A percentile compares a stretch with the other conserved stretches of the same genome.
Conservation (phyloP, 306 rosid genomes). For the Psophocarpus tetragonolobus region DNA sequence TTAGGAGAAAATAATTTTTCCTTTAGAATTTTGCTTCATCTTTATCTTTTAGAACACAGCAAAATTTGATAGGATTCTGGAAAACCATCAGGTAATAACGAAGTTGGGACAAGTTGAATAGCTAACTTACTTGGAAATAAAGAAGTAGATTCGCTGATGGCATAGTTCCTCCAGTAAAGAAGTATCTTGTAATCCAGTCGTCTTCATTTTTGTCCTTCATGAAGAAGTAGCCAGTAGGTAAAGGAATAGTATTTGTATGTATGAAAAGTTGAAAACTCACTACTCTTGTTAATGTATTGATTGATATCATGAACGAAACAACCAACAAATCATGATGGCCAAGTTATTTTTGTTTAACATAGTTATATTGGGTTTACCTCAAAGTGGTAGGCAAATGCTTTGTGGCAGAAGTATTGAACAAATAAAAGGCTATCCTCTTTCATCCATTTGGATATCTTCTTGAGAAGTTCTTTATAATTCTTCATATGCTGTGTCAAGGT, state of each 20-base stretch:
- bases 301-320: slow-evolving; percentile 9
- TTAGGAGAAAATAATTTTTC: too few species aligned
- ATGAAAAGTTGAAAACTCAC: not conserved
- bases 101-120: not conserved
- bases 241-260: not conserved
- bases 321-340: slow-evolving; percentile 18
- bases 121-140: slow-evolving; percentile 71
- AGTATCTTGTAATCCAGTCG: slow-evolving; percentile 79
- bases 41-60: not conserved
- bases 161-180: slow-evolving; percentile 91
- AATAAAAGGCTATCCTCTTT: slow-evolving; percentile 74
- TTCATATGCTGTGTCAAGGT: slow-evolving; percentile 78
- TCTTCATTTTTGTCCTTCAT: slow-evolving; percentile 79
- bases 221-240: slow-evolving; percentile 2
- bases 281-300: not conserved
- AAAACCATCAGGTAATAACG: not conserved
- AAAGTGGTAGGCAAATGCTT: slow-evolving; percentile 84
- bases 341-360: not conserved
- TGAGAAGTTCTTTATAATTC: slow-evolving; percentile 83
- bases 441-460: slow-evolving; percentile 91
- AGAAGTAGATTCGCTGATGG: slow-evolving; percentile 89
- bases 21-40: too few species aligned
- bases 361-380: slow-evolving; percentile 56
- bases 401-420: slow-evolving; percentile 84
- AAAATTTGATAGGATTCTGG: not conserved